Evolutionary conservation across 805 yeast genomes (phyloP).

Genomic region (Scheffersomyces amazonensis): DNA sequence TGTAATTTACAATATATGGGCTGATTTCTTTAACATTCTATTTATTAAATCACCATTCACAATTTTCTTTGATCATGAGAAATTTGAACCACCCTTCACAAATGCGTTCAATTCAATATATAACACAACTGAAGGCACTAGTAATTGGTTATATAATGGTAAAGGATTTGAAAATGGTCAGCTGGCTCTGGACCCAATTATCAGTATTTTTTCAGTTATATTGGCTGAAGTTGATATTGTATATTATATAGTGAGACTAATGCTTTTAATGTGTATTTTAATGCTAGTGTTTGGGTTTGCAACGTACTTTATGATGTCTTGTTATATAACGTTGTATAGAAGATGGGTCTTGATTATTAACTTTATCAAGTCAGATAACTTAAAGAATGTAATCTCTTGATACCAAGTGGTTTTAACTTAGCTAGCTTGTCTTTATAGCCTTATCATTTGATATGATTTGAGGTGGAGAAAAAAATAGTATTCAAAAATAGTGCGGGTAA

Average conservation of each 20-base stretch:
- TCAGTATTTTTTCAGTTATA: slow-evolving; percentile 2
- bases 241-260: slow-evolving; percentile 14
- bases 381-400: no score
- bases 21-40: slow-evolving; percentile 7
- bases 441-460: no score
- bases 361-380: neutral
- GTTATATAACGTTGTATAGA: slow-evolving; percentile 9
- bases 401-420: no score
- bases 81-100: slow-evolving; percentile 25
- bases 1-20: slow-evolving; percentile 4
- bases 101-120: slow-evolving; percentile 12
- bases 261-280: slow-evolving; percentile 10
- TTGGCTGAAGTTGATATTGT: slow-evolving; percentile 14
- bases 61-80: slow-evolving; percentile 17
- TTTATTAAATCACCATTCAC: slow-evolving; percentile 11
- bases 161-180: no score
- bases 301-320: slow-evolving; percentile 10
- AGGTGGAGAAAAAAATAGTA: no score
- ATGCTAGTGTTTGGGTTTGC: slow-evolving; percentile 10
- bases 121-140: slow-evolving; percentile 3
- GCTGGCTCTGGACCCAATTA: neutral
- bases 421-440: no score
- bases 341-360: slow-evolving; percentile 11
- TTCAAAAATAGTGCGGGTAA: neutral
- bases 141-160: slow-evolving; percentile 1